Percentiles rank a stretch among this genome's conserved stretches.
Evolutionary conservation across 2,329 filamentous ascomycete genomes (phyloP).

Genomic region (Curvularia sp.): DNA sequence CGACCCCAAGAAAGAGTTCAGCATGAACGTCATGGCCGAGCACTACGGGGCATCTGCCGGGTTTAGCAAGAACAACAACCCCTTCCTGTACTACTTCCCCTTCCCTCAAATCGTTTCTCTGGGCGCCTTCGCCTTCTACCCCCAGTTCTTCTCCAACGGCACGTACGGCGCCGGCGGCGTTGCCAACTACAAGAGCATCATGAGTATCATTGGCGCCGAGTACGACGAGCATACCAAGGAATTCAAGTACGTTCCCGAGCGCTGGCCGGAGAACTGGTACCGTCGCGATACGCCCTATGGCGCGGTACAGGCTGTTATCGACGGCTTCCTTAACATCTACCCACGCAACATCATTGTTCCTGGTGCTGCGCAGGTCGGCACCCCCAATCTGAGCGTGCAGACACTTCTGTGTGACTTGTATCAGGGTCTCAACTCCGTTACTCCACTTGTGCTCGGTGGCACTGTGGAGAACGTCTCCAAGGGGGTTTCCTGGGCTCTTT

Average conservation of each 20-base stretch:
- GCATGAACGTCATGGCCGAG: conserved; percentile 38
- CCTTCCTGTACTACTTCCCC: conserved; percentile 49
- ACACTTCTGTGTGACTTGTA: conserved; percentile 47
- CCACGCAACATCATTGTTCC: conserved; percentile 43
- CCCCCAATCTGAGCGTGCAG: conserved; percentile 39
- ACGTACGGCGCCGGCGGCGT: conserved; percentile 48
- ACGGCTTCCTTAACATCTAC: conserved; percentile 45
- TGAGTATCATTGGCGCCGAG: conserved; percentile 58
- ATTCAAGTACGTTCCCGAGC: conserved; percentile 58
- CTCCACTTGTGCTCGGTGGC: conserved; percentile 41
- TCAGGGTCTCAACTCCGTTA: conserved; percentile 47
- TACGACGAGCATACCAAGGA: conserved; percentile 51
- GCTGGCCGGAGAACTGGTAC: conserved; percentile 63
- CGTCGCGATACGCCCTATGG: conserved; percentile 56
- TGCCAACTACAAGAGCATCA: conserved; percentile 42
- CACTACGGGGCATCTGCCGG: conserved; percentile 50
- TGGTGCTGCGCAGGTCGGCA: conserved; percentile 39
- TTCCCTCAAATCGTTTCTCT: conserved; percentile 57
- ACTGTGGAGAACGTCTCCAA: conserved; percentile 28
- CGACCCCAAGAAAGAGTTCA: conserved; percentile 34
- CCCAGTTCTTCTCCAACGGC: conserved; percentile 44
- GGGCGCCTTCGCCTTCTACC: conserved; percentile 50
- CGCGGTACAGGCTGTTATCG: conserved; percentile 47
- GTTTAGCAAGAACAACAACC: conserved; percentile 52
- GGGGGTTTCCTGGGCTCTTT: conserved; percentile 38